Conservation (phyloP, 768 basidiomycete species). For the Pleurotus pulmonarius region DNA sequence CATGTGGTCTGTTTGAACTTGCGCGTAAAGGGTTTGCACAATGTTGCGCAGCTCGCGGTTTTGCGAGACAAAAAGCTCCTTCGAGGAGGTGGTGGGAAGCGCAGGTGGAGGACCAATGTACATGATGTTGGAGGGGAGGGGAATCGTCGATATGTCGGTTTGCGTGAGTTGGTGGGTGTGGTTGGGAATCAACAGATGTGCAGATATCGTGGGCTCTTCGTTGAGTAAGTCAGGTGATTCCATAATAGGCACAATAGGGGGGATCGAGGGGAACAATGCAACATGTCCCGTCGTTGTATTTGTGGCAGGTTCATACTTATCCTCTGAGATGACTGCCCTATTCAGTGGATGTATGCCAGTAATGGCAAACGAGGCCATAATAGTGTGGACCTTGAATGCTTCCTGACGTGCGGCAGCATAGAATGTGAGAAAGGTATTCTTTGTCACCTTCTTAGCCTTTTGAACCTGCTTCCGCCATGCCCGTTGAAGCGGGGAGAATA, state of each 20-base stretch:
- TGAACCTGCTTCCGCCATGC: slow-evolving; percentile 23
- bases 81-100: not conserved
- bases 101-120: not conserved
- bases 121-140: not conserved
- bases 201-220: not conserved
- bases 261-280: not conserved
- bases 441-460: slow-evolving; percentile 2
- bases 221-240: not conserved
- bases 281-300: not conserved
- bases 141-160: no score
- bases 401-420: slow-evolving; percentile 10
- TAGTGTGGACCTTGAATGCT: slow-evolving; percentile 16
- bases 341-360: slow-evolving; percentile 21
- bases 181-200: not conserved
- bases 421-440: not conserved
- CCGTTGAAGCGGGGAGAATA: slow-evolving; percentile 30
- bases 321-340: slow-evolving; percentile 9
- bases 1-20: not conserved
- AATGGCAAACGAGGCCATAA: slow-evolving; percentile 14
- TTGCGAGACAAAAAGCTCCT: not conserved
- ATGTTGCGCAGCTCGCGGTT: not conserved
- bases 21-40: not conserved
- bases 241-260: not conserved
- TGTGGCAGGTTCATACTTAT: slow-evolving; percentile 8
- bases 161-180: not conserved